Evolutionary conservation across 257 asterid genomes (phyloP), one percentile per base, ranked within the genome.

Genomic region (Lithospermum erythrorhizon): DNA sequence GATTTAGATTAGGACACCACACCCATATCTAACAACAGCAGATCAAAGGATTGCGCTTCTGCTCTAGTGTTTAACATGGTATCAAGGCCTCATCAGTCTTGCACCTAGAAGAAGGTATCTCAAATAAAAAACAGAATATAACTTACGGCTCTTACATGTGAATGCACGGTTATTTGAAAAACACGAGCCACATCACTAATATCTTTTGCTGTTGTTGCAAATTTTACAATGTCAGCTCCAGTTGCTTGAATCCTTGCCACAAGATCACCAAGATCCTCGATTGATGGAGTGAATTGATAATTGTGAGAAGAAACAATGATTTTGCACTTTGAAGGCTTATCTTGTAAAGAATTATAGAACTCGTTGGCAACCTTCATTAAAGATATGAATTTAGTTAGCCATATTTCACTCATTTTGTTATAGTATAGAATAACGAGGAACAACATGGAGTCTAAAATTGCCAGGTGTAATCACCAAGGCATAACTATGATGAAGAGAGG

Each of bases 141-240:
- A 63, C 72, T 66, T 58, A 70, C 53, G 58, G 54, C 58, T 65
- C 96, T 79, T 82, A 93, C 99, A 77, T 93, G 99, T 54, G 83
- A 86, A 80, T 93, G 99, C 56, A 89, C 95, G 13, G 86, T 80
- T 62, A 93, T 84, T 75, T 89, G 87, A 61, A 93, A 81, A 65
- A 93, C 87, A 65, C 97, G 89, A 9, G 96, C 96, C 17, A 83
- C 95, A 58, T 93, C 97, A 0, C 89, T 85, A 78, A 93, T 78
- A 75, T 89, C 95, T 66, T 61, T 59, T 58, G 97, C 96, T 35
- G 97, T 89, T 53, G 99, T 93, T 57, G 99, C 97, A 64, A 93
- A 76, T 77, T 93, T 89, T 66, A 93, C 91, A 9, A 93, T 83
- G 85, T 93, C 99, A 18, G 99, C 99, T 51, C 99, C 99, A 56